These are phyloP conservation scores for Dioscorea cayenensis DNA, from an alignment of 116 monocot species.

Conservation along the genomic window DNA sequence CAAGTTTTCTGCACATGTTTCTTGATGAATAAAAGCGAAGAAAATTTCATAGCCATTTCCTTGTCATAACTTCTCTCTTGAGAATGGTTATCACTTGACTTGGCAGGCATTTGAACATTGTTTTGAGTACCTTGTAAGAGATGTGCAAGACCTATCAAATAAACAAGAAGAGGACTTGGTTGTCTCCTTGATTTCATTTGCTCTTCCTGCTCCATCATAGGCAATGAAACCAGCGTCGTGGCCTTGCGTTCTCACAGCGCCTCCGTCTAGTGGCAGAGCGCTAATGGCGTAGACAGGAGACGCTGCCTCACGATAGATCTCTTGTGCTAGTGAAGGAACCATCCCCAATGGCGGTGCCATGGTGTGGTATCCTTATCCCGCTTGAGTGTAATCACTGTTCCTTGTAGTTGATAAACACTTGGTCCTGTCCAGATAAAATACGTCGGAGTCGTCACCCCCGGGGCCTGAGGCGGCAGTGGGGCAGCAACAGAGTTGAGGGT, in stretches of 20 bases:
- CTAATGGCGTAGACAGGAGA: too few species aligned
- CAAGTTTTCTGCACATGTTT: too few species aligned
- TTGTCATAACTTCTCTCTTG: too few species aligned
- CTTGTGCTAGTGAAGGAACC: not conserved
- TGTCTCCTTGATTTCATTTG: too few species aligned
- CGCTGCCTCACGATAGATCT: not conserved
- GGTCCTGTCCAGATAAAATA: slow-evolving; percentile 25
- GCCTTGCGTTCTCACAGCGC: not conserved
- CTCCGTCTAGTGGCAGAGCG: too few species aligned
- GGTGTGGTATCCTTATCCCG: slow-evolving; percentile 20
- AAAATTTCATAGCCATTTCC: too few species aligned
- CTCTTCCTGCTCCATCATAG: slow-evolving; percentile 24
- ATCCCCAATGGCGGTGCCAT: slow-evolving; percentile 15
- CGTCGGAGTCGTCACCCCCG: not conserved
- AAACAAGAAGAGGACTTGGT: too few species aligned
- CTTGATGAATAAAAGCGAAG: too few species aligned
- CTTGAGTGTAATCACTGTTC: not conserved
- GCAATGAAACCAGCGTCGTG: slow-evolving; percentile 4
- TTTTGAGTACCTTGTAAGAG: too few species aligned
- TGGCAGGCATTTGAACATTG: too few species aligned
- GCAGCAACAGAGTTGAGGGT: slow-evolving; percentile 23
- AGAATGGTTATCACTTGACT: too few species aligned
- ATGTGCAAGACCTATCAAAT: too few species aligned
- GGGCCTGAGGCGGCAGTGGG: slow-evolving; percentile 5
- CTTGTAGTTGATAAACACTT: slow-evolving; percentile 5